Conservation (phyloP, 371 early-diverging fungal genomes). For the Batkoa obscura region DNA sequence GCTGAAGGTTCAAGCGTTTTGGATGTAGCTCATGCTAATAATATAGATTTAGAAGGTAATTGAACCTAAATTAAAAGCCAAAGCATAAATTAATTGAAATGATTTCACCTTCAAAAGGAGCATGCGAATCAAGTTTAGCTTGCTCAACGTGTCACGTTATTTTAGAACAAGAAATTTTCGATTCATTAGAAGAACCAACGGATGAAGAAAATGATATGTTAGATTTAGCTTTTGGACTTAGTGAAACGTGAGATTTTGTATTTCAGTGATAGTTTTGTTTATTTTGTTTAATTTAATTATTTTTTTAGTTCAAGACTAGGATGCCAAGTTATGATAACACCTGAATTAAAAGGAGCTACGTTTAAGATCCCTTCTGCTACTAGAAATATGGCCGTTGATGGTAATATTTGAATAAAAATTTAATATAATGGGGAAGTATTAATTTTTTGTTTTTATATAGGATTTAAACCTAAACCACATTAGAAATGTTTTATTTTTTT, state of each 20-base stretch:
- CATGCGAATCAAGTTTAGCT: conserved; percentile 95
- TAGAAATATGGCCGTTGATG: conserved; percentile 91
- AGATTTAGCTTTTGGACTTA: conserved; percentile 94
- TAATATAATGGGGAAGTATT: background rate
- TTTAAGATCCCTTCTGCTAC: conserved; percentile 90
- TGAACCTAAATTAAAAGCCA: background rate
- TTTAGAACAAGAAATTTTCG: conserved; percentile 65
- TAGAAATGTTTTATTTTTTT: no score
- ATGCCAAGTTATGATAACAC: conserved; percentile 80
- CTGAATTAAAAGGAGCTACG: conserved; percentile 71
- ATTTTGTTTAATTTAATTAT: background rate
- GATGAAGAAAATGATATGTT: conserved; percentile 99
- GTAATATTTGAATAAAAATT: conserved; percentile 16
- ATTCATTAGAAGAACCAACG: conserved; percentile 75
- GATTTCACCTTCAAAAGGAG: conserved; percentile 37
- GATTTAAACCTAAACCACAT: conserved; percentile 10
- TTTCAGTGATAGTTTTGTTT: background rate
- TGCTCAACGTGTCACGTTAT: conserved; percentile 97
- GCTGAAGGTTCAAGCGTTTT: conserved; percentile 75
- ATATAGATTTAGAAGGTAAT: conserved; percentile 89
- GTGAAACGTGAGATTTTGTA: conserved; percentile 57
- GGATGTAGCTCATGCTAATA: conserved; percentile 87
- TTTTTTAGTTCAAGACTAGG: conserved; percentile 78
- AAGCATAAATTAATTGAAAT: no score
- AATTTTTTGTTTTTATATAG: background rate